Evolutionary conservation across 2,329 filamentous ascomycete genomes (phyloP).

Genomic region (Sporothrix luriei): DNA sequence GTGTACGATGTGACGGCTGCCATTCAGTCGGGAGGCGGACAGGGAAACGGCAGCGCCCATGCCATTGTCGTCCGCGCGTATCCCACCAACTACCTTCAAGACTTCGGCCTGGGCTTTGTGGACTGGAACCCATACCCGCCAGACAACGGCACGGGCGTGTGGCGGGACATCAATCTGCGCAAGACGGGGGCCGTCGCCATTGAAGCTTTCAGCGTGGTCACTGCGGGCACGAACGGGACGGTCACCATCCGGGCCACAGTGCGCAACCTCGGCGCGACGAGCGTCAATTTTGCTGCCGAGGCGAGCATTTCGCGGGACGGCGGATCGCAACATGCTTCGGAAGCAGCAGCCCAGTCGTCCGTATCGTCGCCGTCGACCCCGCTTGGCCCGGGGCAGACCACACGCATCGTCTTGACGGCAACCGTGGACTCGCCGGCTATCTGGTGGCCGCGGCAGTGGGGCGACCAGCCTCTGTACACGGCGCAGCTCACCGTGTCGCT

Average conservation of each 20-base stretch:
- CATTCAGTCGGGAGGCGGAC: slow-evolving; percentile 35
- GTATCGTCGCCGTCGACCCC: neutral
- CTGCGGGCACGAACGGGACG: slow-evolving; percentile 43
- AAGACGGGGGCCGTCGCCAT: slow-evolving; percentile 56
- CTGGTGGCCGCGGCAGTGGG: slow-evolving; percentile 67
- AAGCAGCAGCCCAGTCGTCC: neutral
- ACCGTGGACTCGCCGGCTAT: slow-evolving; percentile 41
- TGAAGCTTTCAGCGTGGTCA: slow-evolving; percentile 50
- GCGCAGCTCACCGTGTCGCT: slow-evolving; percentile 40
- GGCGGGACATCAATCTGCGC: slow-evolving; percentile 60
- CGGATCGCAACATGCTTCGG: slow-evolving; percentile 30
- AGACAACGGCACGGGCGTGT: slow-evolving; percentile 65
- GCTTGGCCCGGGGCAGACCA: slow-evolving; percentile 32
- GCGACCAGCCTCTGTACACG: slow-evolving; percentile 47
- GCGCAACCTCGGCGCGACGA: slow-evolving; percentile 46
- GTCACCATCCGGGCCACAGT: slow-evolving; percentile 47
- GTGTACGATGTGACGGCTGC: slow-evolving; percentile 57
- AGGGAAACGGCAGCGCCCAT: slow-evolving; percentile 47
- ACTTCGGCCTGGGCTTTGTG: slow-evolving; percentile 62
- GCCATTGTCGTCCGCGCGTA: slow-evolving; percentile 57
- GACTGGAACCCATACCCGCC: slow-evolving; percentile 65
- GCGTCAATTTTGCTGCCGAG: slow-evolving; percentile 44
- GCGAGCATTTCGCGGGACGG: slow-evolving; percentile 39
- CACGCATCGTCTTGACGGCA: slow-evolving; percentile 33
- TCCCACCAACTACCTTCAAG: slow-evolving; percentile 61